A percentile compares a stretch with the other conserved stretches of the same genome.
phyloP scores from a whole-genome alignment of 495 filamentous ascomycete genomes.

The Rhypophila decipiens region DNA sequence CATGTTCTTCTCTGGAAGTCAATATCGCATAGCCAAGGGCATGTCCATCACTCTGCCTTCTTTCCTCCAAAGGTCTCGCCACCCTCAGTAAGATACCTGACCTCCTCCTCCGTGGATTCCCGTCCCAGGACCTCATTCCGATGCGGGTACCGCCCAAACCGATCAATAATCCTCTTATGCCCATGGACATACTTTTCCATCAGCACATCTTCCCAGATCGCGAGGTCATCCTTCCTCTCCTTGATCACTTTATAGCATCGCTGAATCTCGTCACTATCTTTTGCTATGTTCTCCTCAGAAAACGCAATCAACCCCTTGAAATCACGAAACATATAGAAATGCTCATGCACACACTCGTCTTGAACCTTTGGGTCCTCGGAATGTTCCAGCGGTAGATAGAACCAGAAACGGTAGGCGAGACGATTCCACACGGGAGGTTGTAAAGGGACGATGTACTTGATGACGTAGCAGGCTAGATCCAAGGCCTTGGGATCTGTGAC shows the following conservation, averaged over 20 bases:
- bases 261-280: neutral
- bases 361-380: constrained; percentile 13
- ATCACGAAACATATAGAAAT: constrained; percentile 4
- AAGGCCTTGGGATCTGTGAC: constrained; percentile 8
- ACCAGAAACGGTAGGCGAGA: constrained; percentile 10
- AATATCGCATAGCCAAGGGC: too few relatives aligned
- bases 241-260: neutral
- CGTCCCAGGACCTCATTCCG: constrained; percentile 21
- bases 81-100: constrained; percentile 9
- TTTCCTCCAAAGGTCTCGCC: constrained; percentile 8
- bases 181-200: neutral
- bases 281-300: neutral
- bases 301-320: neutral
- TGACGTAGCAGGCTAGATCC: constrained; percentile 3
- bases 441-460: constrained; percentile 7
- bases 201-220: neutral
- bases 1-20: too few relatives aligned
- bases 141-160: constrained; percentile 25
- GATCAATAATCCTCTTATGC: constrained; percentile 13
- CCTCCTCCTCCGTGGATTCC: constrained; percentile 19
- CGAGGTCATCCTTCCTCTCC: neutral
- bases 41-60: constrained; percentile 1
- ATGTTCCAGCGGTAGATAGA: constrained; percentile 19
- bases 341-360: constrained; percentile 6
- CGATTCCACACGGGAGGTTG: constrained; percentile 7